Conservation (phyloP, 2,329 filamentous ascomycete species). For the Calonectria pauciramosa region DNA sequence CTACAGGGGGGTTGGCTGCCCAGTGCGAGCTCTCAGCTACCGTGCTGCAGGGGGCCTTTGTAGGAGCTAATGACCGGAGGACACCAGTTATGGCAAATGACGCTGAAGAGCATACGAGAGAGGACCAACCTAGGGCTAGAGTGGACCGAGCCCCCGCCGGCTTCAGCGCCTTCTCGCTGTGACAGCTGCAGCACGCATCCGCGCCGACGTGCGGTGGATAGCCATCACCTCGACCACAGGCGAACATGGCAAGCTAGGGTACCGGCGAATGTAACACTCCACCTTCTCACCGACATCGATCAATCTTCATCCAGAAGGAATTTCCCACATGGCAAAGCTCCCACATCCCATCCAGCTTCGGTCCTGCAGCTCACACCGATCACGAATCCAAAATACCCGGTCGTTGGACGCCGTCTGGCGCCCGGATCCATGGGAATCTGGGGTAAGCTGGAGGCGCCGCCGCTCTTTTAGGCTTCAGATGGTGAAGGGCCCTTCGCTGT, state of each 20-base stretch:
- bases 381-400: slow-evolving; percentile 26
- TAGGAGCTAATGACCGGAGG: slow-evolving; percentile 17
- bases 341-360: not conserved
- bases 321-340: slow-evolving; percentile 25
- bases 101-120: slow-evolving; percentile 8
- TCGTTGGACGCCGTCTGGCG: slow-evolving; percentile 20
- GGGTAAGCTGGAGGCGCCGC: slow-evolving; percentile 28
- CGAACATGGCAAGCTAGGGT: not conserved
- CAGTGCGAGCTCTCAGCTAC: slow-evolving; percentile 10
- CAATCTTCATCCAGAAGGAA: slow-evolving; percentile 21
- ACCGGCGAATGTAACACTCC: slow-evolving; percentile 7
- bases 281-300: slow-evolving; percentile 23
- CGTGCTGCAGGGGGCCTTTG: slow-evolving; percentile 8
- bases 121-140: slow-evolving; percentile 15
- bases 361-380: slow-evolving; percentile 26
- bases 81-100: slow-evolving; percentile 6
- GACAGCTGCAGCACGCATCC: not conserved
- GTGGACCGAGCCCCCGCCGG: slow-evolving; percentile 11
- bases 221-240: not conserved
- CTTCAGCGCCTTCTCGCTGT: not conserved
- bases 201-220: not conserved
- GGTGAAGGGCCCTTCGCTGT: slow-evolving; percentile 40
- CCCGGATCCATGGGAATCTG: slow-evolving; percentile 29
- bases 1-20: slow-evolving; percentile 11
- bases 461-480: slow-evolving; percentile 33